Conservation (phyloP, 345 rosid species). For the Brassica cretica region DNA sequence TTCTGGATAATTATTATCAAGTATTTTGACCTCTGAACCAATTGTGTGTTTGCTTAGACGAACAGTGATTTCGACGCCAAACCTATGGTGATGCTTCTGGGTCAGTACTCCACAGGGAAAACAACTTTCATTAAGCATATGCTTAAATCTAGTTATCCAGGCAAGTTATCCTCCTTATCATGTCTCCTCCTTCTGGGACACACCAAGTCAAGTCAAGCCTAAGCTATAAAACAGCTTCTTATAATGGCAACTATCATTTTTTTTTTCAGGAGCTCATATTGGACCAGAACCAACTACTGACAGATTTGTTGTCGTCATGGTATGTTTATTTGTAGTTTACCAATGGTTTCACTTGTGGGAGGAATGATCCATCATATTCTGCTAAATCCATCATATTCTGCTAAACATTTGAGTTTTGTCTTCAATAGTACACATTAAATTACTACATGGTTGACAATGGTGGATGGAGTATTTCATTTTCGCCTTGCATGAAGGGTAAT, state of each 20-base stretch:
- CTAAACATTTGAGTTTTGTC: background rate
- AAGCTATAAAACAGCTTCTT: background rate
- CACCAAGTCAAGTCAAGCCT: background rate
- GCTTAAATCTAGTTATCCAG: constrained; percentile 82
- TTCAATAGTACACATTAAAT: background rate
- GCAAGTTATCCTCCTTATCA: constrained; percentile 39
- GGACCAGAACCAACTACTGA: constrained; percentile 99
- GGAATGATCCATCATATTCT: background rate
- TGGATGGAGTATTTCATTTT: constrained; percentile 4
- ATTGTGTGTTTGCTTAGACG: constrained; percentile 48
- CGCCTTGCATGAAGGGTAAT: constrained; percentile 14
- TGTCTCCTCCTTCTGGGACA: constrained; percentile 6
- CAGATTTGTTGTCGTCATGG: constrained; percentile 98
- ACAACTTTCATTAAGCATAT: constrained; percentile 96
- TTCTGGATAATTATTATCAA: constrained; percentile 9
- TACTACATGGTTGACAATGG: constrained; percentile 1
- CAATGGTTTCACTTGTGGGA: constrained; percentile 9
- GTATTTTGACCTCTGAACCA: constrained; percentile 11
- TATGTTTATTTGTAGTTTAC: constrained; percentile 36
- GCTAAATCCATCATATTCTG: background rate
- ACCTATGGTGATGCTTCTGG: constrained; percentile 98
- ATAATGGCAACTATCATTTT: constrained; percentile 9
- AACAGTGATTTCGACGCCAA: constrained; percentile 94
- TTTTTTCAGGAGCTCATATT: constrained; percentile 83
- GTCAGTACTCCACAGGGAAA: constrained; percentile 98